phyloP scores from a whole-genome alignment of 345 rosid genomes.

The Melaleuca quinquenervia region DNA sequence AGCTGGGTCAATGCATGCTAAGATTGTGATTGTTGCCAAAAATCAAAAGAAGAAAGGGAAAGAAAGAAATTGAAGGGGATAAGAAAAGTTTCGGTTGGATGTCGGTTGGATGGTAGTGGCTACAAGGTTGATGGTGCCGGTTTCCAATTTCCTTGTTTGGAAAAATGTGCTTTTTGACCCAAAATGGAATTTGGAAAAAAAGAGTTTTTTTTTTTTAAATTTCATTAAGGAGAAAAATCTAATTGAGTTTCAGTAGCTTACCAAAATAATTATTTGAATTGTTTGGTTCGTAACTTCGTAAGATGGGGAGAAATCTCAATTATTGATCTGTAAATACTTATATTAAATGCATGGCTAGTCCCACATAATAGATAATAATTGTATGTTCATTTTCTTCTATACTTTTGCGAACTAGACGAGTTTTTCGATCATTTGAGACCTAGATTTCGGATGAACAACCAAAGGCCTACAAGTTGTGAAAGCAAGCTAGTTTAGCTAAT shows the following conservation, averaged over 20 bases:
- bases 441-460: background rate
- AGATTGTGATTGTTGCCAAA: background rate
- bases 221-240: background rate
- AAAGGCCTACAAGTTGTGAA: background rate
- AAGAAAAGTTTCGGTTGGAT: background rate
- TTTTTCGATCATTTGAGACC: background rate
- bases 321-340: background rate
- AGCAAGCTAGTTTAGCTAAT: background rate
- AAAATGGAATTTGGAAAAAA: background rate
- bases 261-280: background rate
- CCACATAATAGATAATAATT: background rate
- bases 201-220: background rate
- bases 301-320: background rate
- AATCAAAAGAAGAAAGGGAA: background rate
- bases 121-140: background rate
- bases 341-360: background rate
- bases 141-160: background rate
- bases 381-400: background rate
- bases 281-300: background rate
- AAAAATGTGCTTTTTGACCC: background rate
- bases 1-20: background rate
- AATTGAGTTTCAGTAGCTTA: background rate
- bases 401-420: background rate
- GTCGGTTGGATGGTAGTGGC: background rate
- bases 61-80: too few relatives aligned